Evolutionary conservation across 1,284 basidiomycete species (phyloP).

Genomic region (Naganishia sp.): DNA sequence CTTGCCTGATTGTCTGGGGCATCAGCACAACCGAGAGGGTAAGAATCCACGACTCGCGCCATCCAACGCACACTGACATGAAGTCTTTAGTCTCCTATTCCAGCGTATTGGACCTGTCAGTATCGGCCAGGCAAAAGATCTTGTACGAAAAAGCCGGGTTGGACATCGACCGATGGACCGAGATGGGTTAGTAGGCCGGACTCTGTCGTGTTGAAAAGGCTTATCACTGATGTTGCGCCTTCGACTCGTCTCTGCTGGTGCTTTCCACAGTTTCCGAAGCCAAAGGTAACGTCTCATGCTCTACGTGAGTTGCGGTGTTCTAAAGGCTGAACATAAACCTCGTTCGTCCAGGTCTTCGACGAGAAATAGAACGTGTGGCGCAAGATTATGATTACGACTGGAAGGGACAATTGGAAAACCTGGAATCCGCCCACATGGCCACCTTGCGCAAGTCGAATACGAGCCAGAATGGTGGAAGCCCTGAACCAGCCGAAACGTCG

Average conservation of each 20-base stretch:
- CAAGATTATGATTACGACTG: slow-evolving; percentile 63
- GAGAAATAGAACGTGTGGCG: slow-evolving; percentile 63
- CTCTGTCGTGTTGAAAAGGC: neutral
- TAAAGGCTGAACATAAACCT: neutral
- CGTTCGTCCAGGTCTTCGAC: slow-evolving; percentile 54
- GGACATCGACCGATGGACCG: slow-evolving; percentile 65
- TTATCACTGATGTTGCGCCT: neutral
- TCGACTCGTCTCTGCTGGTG: too few species aligned
- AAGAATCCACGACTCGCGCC: neutral
- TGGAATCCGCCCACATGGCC: slow-evolving; percentile 26
- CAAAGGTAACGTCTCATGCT: neutral
- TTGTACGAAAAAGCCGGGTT: slow-evolving; percentile 64
- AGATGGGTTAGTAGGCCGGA: slow-evolving; percentile 47
- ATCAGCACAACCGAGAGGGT: slow-evolving; percentile 50
- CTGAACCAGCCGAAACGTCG: neutral
- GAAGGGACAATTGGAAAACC: slow-evolving; percentile 49
- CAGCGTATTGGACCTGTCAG: slow-evolving; percentile 62
- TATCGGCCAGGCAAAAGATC: slow-evolving; percentile 61
- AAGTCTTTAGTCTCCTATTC: slow-evolving; percentile 61
- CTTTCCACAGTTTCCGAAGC: slow-evolving; percentile 21
- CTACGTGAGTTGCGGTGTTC: neutral
- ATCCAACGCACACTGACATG: neutral
- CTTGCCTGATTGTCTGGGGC: neutral
- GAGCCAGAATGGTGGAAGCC: neutral
- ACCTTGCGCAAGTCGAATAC: too few species aligned